These are phyloP conservation scores for Oenanthe sinensis DNA, from an alignment of 129 eudicot species.

Conservation along the genomic window DNA sequence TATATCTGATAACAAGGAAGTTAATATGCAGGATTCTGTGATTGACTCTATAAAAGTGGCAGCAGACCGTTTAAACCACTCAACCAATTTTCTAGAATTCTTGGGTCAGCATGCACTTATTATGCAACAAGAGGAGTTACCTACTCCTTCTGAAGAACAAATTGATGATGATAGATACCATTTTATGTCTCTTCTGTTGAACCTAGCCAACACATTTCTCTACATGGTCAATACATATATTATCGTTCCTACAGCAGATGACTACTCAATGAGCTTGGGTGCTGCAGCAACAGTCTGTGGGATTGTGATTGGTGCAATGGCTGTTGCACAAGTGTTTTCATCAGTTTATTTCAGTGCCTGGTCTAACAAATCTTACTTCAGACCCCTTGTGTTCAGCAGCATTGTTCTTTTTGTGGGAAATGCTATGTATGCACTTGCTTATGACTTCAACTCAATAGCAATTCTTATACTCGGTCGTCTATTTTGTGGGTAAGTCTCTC, in stretches of 20 bases:
- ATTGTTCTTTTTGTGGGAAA: conserved; percentile 80
- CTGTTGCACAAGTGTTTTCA: conserved; percentile 87
- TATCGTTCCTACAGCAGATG: conserved; percentile 91
- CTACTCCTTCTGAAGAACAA: conserved; percentile 46
- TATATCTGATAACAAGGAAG: conserved; percentile 9
- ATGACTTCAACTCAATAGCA: conserved; percentile 56
- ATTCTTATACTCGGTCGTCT: conserved; percentile 78
- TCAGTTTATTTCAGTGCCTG: conserved; percentile 94
- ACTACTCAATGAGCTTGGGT: conserved; percentile 80
- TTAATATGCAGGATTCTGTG: conserved; percentile 69
- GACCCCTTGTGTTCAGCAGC: conserved; percentile 83
- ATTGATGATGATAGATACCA: conserved; percentile 62
- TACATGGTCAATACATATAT: conserved; percentile 94
- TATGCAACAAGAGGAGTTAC: conserved; percentile 78
- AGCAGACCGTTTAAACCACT: conserved; percentile 56
- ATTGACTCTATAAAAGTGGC: conserved; percentile 69
- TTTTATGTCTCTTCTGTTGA: conserved; percentile 82
- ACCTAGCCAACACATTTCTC: conserved; percentile 78
- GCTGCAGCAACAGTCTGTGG: conserved; percentile 97
- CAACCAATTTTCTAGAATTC: conserved; percentile 66
- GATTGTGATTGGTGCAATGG: conserved; percentile 92
- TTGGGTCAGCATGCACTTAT: conserved; percentile 93
- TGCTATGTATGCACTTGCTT: conserved; percentile 81
- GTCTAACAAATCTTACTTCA: conserved; percentile 85
- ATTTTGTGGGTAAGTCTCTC: conserved; percentile 60